Conservation (phyloP, 1,284 basidiomycete species). For the Microbotryum violaceum region DNA sequence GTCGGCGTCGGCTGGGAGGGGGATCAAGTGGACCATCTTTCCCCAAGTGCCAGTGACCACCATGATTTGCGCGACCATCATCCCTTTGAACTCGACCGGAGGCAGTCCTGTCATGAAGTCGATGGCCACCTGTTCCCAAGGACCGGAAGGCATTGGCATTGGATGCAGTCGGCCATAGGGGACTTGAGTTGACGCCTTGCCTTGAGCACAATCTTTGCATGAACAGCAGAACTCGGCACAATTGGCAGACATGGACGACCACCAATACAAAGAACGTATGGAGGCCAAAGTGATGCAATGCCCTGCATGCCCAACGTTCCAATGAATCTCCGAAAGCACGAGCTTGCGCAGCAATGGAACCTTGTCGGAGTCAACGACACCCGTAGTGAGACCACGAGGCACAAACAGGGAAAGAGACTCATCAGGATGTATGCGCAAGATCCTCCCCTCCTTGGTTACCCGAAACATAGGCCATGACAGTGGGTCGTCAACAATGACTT, state of each 20-base stretch:
- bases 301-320: too few relatives aligned
- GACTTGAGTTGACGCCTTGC: slow-evolving; percentile 14
- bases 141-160: slow-evolving; percentile 37
- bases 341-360: too few relatives aligned
- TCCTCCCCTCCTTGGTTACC: too few relatives aligned
- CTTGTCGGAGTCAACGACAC: too few relatives aligned
- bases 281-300: too few relatives aligned
- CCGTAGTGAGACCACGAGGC: too few relatives aligned
- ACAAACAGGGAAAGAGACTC: too few relatives aligned
- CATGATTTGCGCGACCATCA: background rate
- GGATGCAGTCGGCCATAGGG: slow-evolving; percentile 41
- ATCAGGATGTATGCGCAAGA: too few relatives aligned
- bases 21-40: slow-evolving; percentile 12
- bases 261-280: slow-evolving; percentile 45
- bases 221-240: slow-evolving; percentile 33
- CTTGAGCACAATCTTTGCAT: slow-evolving; percentile 38
- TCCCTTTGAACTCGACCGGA: background rate
- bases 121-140: slow-evolving; percentile 45
- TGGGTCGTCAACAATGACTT: too few relatives aligned
- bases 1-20: background rate
- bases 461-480: too few relatives aligned
- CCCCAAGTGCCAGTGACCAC: slow-evolving; percentile 2
- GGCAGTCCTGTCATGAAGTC: slow-evolving; percentile 40
- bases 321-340: too few relatives aligned
- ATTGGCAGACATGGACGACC: slow-evolving; percentile 39